phyloP scores from a whole-genome alignment of 176 grass and related monocot genomes.

The Ensete ventricosum region DNA sequence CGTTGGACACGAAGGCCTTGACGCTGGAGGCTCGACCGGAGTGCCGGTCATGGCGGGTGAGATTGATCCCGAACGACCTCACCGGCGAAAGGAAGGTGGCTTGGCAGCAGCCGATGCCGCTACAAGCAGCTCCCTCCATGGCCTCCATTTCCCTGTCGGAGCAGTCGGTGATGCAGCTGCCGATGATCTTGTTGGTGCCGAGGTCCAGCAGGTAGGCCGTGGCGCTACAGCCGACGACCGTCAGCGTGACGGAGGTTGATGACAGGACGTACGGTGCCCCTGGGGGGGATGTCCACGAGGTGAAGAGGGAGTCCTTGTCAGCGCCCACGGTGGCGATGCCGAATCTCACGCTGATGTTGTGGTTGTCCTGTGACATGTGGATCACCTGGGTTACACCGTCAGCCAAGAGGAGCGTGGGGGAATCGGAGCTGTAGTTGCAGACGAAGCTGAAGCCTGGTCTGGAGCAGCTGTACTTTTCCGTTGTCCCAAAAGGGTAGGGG shows the following conservation, averaged over 20 bases:
- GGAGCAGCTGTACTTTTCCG: conserved; percentile 17
- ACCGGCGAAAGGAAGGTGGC: neutral
- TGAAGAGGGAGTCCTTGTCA: neutral
- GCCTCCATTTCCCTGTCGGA: neutral
- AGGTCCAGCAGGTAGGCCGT: neutral
- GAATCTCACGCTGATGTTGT: conserved; percentile 3
- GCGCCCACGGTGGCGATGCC: neutral
- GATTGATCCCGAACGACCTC: conserved; percentile 8
- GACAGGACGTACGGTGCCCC: conserved; percentile 11
- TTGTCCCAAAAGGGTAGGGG: conserved; percentile 30
- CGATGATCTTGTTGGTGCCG: neutral
- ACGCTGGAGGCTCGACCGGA: neutral
- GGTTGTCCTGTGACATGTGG: neutral
- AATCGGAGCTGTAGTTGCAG: conserved; percentile 12
- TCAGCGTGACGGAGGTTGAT: conserved; percentile 6
- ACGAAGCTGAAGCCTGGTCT: conserved; percentile 27
- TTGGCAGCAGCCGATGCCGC: conserved; percentile 21
- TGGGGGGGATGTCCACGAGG: neutral
- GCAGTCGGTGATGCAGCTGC: conserved; percentile 24
- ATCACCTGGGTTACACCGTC: conserved; percentile 19
- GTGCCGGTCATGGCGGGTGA: conserved; percentile 11
- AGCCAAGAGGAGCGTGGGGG: conserved; percentile 33
- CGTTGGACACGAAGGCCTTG: conserved; percentile 13
- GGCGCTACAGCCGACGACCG: conserved; percentile 8
- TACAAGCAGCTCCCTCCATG: conserved; percentile 3